Conservation (phyloP, 495 filamentous ascomycete species). For the Hypoxylon crocopeplum region DNA sequence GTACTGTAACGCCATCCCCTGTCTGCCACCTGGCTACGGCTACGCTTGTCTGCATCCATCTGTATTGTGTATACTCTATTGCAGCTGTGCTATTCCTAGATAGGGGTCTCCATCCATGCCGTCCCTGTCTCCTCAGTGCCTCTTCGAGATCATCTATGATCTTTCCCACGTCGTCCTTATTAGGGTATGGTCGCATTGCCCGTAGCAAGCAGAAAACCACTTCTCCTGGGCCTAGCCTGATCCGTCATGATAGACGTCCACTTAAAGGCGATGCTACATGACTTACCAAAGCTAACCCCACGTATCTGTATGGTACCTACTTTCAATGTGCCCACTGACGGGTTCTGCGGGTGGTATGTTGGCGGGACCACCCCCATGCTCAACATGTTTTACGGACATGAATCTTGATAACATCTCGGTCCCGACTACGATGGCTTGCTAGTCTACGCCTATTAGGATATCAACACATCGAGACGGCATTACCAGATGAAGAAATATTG, state of each 20-base stretch:
- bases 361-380: slow-evolving; percentile 22
- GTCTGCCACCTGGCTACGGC: slow-evolving; percentile 29
- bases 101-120: slow-evolving; percentile 26
- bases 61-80: slow-evolving; percentile 7
- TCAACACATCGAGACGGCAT: slow-evolving; percentile 3
- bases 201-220: slow-evolving; percentile 8
- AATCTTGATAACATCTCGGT: slow-evolving; percentile 27
- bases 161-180: slow-evolving; percentile 5
- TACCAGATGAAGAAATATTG: background rate
- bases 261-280: slow-evolving; percentile 26
- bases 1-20: slow-evolving; percentile 27
- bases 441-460: too few species aligned
- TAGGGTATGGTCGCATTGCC: slow-evolving; percentile 9
- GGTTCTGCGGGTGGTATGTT: slow-evolving; percentile 10
- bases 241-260: slow-evolving; percentile 20
- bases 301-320: slow-evolving; percentile 24
- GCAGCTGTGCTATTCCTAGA: slow-evolving; percentile 23
- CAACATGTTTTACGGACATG: slow-evolving; percentile 18
- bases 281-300: slow-evolving; percentile 11
- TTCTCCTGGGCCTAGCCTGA: slow-evolving; percentile 12
- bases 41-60: slow-evolving; percentile 12
- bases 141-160: slow-evolving; percentile 20
- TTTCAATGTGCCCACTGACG: background rate
- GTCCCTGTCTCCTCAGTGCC: slow-evolving; percentile 1
- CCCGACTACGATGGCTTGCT: slow-evolving; percentile 9